A percentile compares a stretch with the other conserved stretches of the same genome.
These are phyloP conservation scores for Ampelomyces quisqualis DNA, from an alignment of 2,329 filamentous ascomycete species.

Conservation along the genomic window DNA sequence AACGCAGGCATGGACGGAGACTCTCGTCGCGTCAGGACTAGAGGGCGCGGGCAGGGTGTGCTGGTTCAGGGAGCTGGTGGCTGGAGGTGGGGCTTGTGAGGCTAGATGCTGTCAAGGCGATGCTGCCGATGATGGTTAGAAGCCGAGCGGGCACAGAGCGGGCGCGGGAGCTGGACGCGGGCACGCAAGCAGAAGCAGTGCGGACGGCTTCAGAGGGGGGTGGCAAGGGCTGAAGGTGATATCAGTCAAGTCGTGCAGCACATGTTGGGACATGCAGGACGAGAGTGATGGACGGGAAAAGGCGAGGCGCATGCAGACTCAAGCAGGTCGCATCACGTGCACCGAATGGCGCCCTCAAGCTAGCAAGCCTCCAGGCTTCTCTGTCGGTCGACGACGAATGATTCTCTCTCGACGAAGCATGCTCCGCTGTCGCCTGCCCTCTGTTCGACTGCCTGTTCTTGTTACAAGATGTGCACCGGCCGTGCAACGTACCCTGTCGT, in stretches of 20 bases:
- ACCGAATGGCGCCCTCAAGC: neutral
- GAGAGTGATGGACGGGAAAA: neutral
- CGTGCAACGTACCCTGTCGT: constrained; percentile 9
- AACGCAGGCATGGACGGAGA: constrained; percentile 23
- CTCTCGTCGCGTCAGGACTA: constrained; percentile 19
- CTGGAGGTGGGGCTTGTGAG: constrained; percentile 15
- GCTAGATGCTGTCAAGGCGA: constrained; percentile 14
- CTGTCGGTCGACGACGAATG: constrained; percentile 2
- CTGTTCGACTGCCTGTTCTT: constrained; percentile 5
- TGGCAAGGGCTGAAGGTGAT: constrained; percentile 17
- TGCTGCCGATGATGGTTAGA: constrained; percentile 8
- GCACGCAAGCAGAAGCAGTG: constrained; percentile 1
- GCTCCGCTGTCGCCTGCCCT: constrained; percentile 6
- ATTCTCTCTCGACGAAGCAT: constrained; percentile 2
- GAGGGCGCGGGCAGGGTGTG: constrained; percentile 4
- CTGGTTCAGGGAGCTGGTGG: constrained; percentile 4
- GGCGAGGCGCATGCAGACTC: neutral
- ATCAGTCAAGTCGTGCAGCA: constrained; percentile 19
- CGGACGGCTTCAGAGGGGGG: constrained; percentile 13
- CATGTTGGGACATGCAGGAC: constrained; percentile 14
- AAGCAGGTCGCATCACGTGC: neutral
- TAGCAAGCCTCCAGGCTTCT: neutral
- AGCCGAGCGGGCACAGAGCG: constrained; percentile 1
- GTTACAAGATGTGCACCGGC: constrained; percentile 9
- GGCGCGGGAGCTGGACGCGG: constrained; percentile 7